Evolutionary conservation across 495 filamentous ascomycete species (phyloP).

Genomic region (Penicillium taxi): DNA sequence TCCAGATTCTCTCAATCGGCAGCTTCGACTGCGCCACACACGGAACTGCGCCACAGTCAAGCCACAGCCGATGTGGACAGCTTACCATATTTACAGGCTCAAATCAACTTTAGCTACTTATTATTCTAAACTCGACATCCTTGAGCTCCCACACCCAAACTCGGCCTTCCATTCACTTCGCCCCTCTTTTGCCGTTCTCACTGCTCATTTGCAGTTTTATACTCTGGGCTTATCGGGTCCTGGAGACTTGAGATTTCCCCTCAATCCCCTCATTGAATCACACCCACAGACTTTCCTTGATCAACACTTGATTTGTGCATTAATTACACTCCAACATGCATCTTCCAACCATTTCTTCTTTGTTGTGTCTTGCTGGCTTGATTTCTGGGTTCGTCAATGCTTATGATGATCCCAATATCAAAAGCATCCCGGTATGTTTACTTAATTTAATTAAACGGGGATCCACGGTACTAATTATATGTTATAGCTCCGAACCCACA

Average conservation of each 20-base stretch:
- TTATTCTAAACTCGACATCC: too few relatives aligned
- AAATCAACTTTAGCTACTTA: too few relatives aligned
- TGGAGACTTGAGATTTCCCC: conserved; percentile 29
- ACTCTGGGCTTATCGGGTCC: conserved; percentile 19
- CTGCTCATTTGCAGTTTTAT: conserved; percentile 9
- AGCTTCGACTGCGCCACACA: too few relatives aligned
- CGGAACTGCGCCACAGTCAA: too few relatives aligned
- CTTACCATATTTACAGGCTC: too few relatives aligned
- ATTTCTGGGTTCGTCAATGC: conserved; percentile 25
- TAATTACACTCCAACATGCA: conserved; percentile 26
- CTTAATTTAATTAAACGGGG: too few relatives aligned
- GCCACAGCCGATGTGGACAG: too few relatives aligned
- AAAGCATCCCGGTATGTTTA: conserved; percentile 47
- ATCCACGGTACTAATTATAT: conserved; percentile 16
- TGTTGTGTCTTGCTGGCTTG: conserved; percentile 33
- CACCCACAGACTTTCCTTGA: conserved; percentile 24
- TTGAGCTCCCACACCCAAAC: background rate
- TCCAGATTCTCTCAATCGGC: too few relatives aligned
- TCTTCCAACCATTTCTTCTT: conserved; percentile 32
- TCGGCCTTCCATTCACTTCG: conserved; percentile 12
- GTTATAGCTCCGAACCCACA: conserved; percentile 66
- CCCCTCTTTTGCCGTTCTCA: conserved; percentile 9
- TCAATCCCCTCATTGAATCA: conserved; percentile 9
- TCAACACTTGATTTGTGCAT: conserved; percentile 15
- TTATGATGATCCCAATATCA: conserved; percentile 39